Evolutionary conservation across 805 yeast species (phyloP).

Genomic region (Cyberlindnera japonica): DNA sequence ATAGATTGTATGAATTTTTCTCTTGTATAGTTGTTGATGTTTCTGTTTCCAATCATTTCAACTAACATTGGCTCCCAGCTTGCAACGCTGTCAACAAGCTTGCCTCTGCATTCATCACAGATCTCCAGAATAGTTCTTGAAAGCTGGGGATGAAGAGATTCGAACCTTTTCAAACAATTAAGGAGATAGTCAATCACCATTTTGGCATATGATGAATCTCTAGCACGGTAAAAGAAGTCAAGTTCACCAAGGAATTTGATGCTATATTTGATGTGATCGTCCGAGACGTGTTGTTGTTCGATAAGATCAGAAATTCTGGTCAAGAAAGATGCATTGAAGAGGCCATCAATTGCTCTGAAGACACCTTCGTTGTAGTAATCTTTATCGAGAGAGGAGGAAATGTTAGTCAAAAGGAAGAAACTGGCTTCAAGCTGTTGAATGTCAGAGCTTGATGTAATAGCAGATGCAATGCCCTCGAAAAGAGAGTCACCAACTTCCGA

Average conservation of each 20-base stretch:
- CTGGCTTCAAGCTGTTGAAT: conserved; percentile 54
- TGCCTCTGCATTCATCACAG: conserved; percentile 49
- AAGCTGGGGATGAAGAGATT: conserved; percentile 34
- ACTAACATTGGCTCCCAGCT: conserved; percentile 45
- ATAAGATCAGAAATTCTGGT: conserved; percentile 14
- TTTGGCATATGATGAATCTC: conserved; percentile 44
- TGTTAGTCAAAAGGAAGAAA: conserved; percentile 51
- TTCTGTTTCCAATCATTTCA: conserved; percentile 41
- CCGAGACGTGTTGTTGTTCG: conserved; percentile 14
- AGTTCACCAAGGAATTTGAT: conserved; percentile 57
- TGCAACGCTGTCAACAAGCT: conserved; percentile 40
- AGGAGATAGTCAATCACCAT: conserved; percentile 55
- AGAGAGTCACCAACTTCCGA: conserved; percentile 56
- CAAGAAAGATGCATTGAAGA: conserved; percentile 33
- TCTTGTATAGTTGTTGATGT: conserved; percentile 44
- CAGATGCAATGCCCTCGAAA: conserved; percentile 40
- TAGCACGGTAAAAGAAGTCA: conserved; percentile 52
- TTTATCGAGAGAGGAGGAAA: conserved; percentile 48
- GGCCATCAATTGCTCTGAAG: conserved; percentile 18
- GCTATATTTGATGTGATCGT: conserved; percentile 41
- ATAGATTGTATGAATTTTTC: conserved; percentile 60
- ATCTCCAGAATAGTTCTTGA: conserved; percentile 57
- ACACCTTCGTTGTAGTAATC: conserved; percentile 27
- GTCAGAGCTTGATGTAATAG: conserved; percentile 30
- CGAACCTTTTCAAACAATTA: conserved; percentile 30